Base-by-base conservation (phyloP, 1,284 basidiomycete genomes). In the Ganoderma leucocontextum region DNA sequence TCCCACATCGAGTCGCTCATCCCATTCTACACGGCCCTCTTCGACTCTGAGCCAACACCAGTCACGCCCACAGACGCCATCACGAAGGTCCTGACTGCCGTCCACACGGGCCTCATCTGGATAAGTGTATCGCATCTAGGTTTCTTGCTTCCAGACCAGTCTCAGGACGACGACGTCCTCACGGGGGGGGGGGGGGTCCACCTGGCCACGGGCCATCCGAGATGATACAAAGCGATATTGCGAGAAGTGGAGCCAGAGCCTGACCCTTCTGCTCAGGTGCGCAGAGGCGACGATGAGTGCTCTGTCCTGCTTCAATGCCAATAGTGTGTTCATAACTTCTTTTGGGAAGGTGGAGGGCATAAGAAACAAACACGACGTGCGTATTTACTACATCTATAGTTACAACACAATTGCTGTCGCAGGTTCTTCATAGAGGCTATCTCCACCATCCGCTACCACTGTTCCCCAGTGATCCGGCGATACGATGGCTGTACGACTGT, bases 21-120 rank as follows among this genome's bases (percentile, higher is more conserved):
- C 12, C 72, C 71, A 1, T 38, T 74, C 17, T 70, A 64, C 60
- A 53, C 73, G n/a, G 72, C 73, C 25, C 74, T 77, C 67, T 33
- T 52, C 2, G 60, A 36, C 4, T 22, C 61, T 15, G 63, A 57
- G 12, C 22, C 55, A 2, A 49, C 62, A 7, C 65, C 65, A 1
- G 13, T 65, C 19, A 47, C 44, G 15, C 42, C 57, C 13, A 70
- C 73, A 29, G 62, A 62, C 17, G 74, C 65, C 35, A 17, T 62
- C 17, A 38, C 17, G 2, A 13, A 19, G 9, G 66, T 75, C 38
- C 53, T 49, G 5, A 36, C 49, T 1, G 60, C 55, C 38, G 58
- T 74, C 19, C 55, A 66, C 5, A 25, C 42, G 8, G 52, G 67
- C 3, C 57, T 64, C 12, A n/a, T 73, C 17, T 77, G 75, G 76